Conservation (phyloP, 192 early-diverging fungal species). For the Bifiguratus adelaidae region DNA sequence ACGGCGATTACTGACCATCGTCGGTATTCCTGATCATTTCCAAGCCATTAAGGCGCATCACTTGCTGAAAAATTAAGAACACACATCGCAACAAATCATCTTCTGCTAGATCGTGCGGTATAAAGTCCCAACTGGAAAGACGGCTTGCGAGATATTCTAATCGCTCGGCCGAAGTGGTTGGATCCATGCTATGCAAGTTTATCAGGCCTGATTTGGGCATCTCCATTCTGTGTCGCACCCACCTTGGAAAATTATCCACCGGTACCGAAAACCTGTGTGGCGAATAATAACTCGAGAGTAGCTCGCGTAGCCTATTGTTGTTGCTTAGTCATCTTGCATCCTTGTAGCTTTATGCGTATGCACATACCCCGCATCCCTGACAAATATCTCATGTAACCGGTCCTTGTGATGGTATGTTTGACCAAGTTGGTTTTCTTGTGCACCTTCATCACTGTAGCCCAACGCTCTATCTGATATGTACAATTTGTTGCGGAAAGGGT, state of each 20-base stretch:
- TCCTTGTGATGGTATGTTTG: no score
- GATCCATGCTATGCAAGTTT: constrained; percentile 19
- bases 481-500: constrained; percentile 3
- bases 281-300: constrained; percentile 5
- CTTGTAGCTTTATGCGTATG: no score
- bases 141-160: constrained; percentile 33
- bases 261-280: neutral
- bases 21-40: no score
- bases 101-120: constrained; percentile 50
- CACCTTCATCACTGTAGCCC: no score
- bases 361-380: constrained; percentile 33
- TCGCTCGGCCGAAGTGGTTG: constrained; percentile 14
- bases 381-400: constrained; percentile 22
- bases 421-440: no score
- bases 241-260: constrained; percentile 11
- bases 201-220: constrained; percentile 12
- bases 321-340: no score
- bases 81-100: constrained; percentile 58
- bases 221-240: constrained; percentile 10
- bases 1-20: no score
- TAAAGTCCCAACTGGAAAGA: constrained; percentile 59
- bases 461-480: constrained; percentile 18
- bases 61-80: constrained; percentile 57
- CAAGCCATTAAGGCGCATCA: no score
- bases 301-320: constrained; percentile 4